A percentile compares a stretch with the other conserved stretches of the same genome.
These are phyloP conservation scores for Telfairia occidentalis DNA, from an alignment of 331 rosid genomes.

Conservation along the genomic window DNA sequence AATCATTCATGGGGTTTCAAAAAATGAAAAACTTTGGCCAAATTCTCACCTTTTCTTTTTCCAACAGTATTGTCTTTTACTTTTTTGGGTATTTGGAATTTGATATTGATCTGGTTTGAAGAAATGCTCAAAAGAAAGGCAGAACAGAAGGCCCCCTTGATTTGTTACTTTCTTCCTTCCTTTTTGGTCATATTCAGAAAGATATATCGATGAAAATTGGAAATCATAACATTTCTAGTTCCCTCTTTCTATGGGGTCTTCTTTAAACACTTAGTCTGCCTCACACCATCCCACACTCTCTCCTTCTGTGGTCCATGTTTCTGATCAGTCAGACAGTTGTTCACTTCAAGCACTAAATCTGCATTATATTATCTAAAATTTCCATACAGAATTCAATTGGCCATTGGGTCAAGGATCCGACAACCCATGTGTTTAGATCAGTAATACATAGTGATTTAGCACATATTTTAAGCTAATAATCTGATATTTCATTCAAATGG, in stretches of 20 bases:
- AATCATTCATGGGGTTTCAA: neutral
- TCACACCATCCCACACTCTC: neutral
- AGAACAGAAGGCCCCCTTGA: neutral
- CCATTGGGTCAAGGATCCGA: neutral
- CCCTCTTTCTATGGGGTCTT: neutral
- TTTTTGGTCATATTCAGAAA: neutral
- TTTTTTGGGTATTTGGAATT: neutral
- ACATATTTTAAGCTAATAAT: constrained; percentile 3
- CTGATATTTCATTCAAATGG: neutral
- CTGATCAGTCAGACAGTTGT: neutral
- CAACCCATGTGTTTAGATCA: constrained; percentile 10
- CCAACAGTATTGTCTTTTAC: neutral
- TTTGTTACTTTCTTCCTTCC: neutral
- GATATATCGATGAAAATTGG: neutral
- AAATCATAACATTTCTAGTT: neutral
- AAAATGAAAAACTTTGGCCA: neutral
- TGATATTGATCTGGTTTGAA: neutral
- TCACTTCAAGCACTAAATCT: neutral
- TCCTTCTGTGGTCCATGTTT: neutral
- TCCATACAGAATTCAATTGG: neutral
- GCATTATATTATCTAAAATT: neutral
- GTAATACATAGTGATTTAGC: neutral
- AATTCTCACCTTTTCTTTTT: neutral
- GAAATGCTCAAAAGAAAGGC: neutral
- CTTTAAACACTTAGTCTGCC: neutral